A percentile compares a stretch with the other conserved stretches of the same genome.
Conservation (phyloP, 768 basidiomycete genomes). For the Ramaria sp. region DNA sequence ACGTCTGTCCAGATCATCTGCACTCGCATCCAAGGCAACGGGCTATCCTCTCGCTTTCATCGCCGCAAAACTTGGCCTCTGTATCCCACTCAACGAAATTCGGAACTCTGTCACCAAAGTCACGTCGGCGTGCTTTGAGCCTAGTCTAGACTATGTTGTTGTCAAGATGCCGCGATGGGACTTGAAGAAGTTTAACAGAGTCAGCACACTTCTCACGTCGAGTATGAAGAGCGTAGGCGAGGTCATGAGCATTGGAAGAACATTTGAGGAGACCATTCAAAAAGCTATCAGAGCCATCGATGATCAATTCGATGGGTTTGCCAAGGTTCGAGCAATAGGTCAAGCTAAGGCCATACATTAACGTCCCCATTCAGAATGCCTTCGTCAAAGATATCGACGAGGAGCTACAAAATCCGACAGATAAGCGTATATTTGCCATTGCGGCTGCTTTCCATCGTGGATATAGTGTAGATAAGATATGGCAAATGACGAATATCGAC, state of each 20-base stretch:
- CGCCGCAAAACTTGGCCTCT: slow-evolving; percentile 94
- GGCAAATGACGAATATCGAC: slow-evolving; percentile 97
- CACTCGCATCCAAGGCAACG: slow-evolving; percentile 95
- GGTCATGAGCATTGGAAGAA: slow-evolving; percentile 97
- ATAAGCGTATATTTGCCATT: slow-evolving; percentile 95
- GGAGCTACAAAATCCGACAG: slow-evolving; percentile 89
- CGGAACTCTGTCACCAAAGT: slow-evolving; percentile 96
- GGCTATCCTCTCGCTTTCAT: slow-evolving; percentile 98
- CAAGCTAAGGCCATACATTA: background rate
- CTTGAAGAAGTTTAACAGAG: slow-evolving; percentile 93
- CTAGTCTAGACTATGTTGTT: slow-evolving; percentile 91
- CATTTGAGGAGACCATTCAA: slow-evolving; percentile 97
- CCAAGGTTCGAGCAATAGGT: slow-evolving; percentile 42
- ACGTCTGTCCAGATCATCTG: slow-evolving; percentile 95
- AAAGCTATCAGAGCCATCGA: slow-evolving; percentile 97
- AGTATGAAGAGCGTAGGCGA: slow-evolving; percentile 99
- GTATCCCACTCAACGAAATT: slow-evolving; percentile 95
- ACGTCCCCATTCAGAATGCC: slow-evolving; percentile 48
- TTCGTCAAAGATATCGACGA: slow-evolving; percentile 86
- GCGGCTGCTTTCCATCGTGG: slow-evolving; percentile 88
- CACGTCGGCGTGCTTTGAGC: slow-evolving; percentile 96
- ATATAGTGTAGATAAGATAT: slow-evolving; percentile 91
- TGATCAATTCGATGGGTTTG: slow-evolving; percentile 89
- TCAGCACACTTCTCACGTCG: slow-evolving; percentile 81
- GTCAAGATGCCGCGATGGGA: slow-evolving; percentile 99